Percentiles rank a stretch among this genome's conserved stretches.
Evolutionary conservation across 2,329 filamentous ascomycete genomes (phyloP).

Genomic region (Cladophialophora yegresii): DNA sequence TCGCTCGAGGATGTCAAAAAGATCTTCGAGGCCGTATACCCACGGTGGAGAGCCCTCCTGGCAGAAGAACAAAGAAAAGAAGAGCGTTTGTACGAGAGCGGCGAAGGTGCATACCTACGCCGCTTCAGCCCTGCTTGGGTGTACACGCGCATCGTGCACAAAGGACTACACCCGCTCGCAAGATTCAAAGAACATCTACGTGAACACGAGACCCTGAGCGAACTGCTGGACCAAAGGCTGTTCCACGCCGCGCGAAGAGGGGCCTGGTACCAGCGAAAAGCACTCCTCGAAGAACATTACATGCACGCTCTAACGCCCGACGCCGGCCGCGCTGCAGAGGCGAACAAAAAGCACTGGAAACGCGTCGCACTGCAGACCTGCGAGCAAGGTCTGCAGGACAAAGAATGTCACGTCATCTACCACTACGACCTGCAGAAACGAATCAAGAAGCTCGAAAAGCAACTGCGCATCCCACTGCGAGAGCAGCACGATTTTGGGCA

Average conservation of each 20-base stretch:
- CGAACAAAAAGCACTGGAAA: slow-evolving; percentile 81
- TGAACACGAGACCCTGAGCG: slow-evolving; percentile 72
- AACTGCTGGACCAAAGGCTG: slow-evolving; percentile 75
- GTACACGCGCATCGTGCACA: slow-evolving; percentile 90
- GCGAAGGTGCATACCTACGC: slow-evolving; percentile 84
- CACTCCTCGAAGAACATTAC: slow-evolving; percentile 91
- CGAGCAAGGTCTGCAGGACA: slow-evolving; percentile 81
- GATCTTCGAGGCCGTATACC: slow-evolving; percentile 72
- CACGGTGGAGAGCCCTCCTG: slow-evolving; percentile 75
- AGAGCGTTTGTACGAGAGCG: slow-evolving; percentile 71
- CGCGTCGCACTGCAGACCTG: slow-evolving; percentile 75
- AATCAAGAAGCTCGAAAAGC: slow-evolving; percentile 84
- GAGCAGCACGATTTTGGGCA: slow-evolving; percentile 92
- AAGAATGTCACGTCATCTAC: slow-evolving; percentile 84
- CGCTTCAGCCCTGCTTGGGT: slow-evolving; percentile 90
- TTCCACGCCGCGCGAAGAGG: slow-evolving; percentile 85
- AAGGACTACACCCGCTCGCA: slow-evolving; percentile 75
- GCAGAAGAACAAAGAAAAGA: slow-evolving; percentile 77
- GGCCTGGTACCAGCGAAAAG: slow-evolving; percentile 94
- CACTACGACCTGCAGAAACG: slow-evolving; percentile 95
- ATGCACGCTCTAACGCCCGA: slow-evolving; percentile 66
- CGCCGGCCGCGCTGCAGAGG: slow-evolving; percentile 54
- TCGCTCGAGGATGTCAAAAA: slow-evolving; percentile 68
- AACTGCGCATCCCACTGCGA: slow-evolving; percentile 76
- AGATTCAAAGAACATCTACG: slow-evolving; percentile 76